Conservation (phyloP, 257 asterid genomes). For the Solanum dulcamara region DNA sequence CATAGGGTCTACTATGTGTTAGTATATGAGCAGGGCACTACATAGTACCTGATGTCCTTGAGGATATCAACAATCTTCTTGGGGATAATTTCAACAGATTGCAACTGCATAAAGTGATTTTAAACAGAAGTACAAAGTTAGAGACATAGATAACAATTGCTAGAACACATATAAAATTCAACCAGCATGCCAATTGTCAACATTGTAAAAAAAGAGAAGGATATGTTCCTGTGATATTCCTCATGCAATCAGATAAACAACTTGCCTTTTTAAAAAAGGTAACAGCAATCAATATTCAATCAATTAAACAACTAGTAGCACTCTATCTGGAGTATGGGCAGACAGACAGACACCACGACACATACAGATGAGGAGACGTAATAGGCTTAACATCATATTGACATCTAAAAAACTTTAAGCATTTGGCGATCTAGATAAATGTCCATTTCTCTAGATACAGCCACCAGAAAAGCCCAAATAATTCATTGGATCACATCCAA, state of each 20-base stretch:
- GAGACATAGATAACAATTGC: neutral
- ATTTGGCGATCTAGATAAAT: neutral
- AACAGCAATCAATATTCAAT: neutral
- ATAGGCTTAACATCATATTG: neutral
- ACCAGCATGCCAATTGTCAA: neutral
- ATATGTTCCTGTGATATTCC: neutral
- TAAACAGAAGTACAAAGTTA: conserved; percentile 1
- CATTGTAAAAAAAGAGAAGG: neutral
- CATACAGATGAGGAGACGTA: neutral
- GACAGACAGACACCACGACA: neutral
- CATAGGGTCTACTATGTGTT: neutral
- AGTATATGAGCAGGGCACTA: neutral
- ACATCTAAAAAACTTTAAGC: neutral
- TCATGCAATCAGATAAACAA: neutral
- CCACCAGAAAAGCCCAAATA: neutral
- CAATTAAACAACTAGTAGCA: neutral
- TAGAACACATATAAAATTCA: neutral
- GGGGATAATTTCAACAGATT: conserved; percentile 57
- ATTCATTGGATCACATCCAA: neutral
- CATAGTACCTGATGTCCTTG: conserved; percentile 44
- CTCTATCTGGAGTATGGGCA: neutral
- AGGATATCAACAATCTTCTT: conserved; percentile 57
- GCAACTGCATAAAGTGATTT: conserved; percentile 40
- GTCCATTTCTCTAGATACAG: neutral
- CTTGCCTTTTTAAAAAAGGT: neutral